phyloP scores from a whole-genome alignment of 2,329 filamentous ascomycete species.

The Trichoderma atrobrunneum region DNA sequence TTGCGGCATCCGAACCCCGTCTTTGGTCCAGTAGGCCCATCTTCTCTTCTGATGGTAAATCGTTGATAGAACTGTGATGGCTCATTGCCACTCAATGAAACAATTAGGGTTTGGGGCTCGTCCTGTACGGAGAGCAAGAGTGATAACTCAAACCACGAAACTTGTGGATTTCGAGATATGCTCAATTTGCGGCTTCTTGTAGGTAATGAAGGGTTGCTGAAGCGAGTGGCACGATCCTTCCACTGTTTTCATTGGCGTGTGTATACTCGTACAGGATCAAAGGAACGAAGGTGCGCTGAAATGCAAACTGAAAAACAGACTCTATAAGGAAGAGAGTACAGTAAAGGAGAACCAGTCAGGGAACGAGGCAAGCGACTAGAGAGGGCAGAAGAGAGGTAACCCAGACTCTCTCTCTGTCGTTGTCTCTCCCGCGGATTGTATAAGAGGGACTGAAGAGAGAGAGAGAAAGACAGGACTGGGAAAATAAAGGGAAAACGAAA shows the following conservation, averaged over 20 bases:
- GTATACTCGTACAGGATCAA: neutral
- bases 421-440: neutral
- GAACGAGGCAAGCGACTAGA: neutral
- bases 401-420: constrained; percentile 3
- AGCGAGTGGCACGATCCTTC: neutral
- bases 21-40: constrained; percentile 43
- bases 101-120: neutral
- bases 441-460: neutral
- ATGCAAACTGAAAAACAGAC: neutral
- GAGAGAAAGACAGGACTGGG: constrained; percentile 9
- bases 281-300: constrained; percentile 1
- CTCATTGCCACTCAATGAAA: constrained; percentile 39
- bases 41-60: constrained; percentile 42
- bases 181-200: neutral
- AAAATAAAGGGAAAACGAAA: neutral
- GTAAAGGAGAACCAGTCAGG: neutral
- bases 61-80: constrained; percentile 35
- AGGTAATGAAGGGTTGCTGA: neutral
- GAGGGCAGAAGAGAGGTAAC: neutral
- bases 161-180: neutral
- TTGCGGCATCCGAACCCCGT: constrained; percentile 44
- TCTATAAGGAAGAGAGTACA: neutral
- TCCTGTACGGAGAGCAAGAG: neutral
- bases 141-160: neutral
- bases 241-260: neutral